Conservation (phyloP, 75 land plant species). For the Azolla pinnata region DNA sequence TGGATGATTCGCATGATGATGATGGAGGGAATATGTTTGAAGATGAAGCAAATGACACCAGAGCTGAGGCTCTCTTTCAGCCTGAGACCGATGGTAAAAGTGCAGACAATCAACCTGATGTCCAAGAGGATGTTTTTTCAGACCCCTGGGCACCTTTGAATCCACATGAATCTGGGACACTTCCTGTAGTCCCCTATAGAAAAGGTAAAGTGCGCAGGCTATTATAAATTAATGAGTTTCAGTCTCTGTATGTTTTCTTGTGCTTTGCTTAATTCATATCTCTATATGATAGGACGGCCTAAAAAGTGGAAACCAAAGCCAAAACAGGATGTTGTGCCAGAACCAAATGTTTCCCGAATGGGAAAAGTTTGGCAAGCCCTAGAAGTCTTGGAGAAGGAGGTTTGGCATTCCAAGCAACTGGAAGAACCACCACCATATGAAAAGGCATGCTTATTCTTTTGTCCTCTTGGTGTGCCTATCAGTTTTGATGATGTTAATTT, state of each 20-base stretch:
- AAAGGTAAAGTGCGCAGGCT: conserved; percentile 52
- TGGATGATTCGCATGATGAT: conserved; percentile 17
- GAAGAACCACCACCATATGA: conserved; percentile 41
- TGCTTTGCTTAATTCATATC: background rate
- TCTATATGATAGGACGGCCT: conserved; percentile 2
- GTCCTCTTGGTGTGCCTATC: background rate
- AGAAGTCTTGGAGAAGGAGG: conserved; percentile 7
- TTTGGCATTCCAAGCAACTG: conserved; percentile 11
- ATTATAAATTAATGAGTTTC: too few relatives aligned
- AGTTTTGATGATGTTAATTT: too few relatives aligned
- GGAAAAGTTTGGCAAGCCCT: conserved; percentile 21
- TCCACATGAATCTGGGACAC: conserved; percentile 81
- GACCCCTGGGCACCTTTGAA: conserved; percentile 89
- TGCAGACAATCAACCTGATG: too few relatives aligned
- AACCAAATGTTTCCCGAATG: conserved; percentile 28
- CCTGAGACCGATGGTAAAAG: too few relatives aligned
- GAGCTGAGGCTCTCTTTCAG: too few relatives aligned
- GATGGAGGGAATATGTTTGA: conserved; percentile 15
- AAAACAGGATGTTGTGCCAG: background rate
- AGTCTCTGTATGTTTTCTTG: background rate
- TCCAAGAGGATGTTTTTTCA: conserved; percentile 46
- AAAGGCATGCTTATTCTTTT: conserved; percentile 43
- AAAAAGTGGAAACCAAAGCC: background rate
- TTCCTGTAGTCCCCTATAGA: conserved; percentile 65
- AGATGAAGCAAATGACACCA: conserved; percentile 15